Evolutionary conservation across 768 basidiomycete species (phyloP).

Genomic region (Termitomyces titanicus): DNA sequence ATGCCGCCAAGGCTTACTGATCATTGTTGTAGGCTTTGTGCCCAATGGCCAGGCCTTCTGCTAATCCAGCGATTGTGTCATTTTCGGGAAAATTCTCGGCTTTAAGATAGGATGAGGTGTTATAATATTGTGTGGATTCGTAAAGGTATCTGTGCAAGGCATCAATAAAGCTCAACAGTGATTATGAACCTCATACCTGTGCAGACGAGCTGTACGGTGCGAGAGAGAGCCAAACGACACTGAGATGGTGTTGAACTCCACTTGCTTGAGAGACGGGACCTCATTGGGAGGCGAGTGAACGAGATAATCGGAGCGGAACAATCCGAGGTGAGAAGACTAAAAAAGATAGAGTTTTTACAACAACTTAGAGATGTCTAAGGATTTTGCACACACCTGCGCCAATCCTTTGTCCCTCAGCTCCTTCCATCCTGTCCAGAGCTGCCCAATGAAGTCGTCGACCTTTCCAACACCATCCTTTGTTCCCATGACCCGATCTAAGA

Average conservation of each 20-base stretch:
- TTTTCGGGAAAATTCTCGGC: constrained; percentile 69
- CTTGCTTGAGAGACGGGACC: constrained; percentile 70
- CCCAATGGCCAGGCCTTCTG: constrained; percentile 72
- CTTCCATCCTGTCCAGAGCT: constrained; percentile 88
- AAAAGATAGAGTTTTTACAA: neutral
- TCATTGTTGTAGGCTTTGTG: constrained; percentile 68
- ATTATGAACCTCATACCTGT: constrained; percentile 48
- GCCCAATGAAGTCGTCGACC: constrained; percentile 84
- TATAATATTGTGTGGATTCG: constrained; percentile 64
- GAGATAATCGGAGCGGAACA: constrained; percentile 95
- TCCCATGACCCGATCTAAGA: constrained; percentile 84
- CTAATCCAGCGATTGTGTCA: constrained; percentile 64
- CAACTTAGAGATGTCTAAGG: no score
- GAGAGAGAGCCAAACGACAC: constrained; percentile 85
- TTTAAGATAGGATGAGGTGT: constrained; percentile 48
- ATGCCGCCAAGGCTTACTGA: constrained; percentile 33
- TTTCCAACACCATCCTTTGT: constrained; percentile 69
- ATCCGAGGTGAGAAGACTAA: constrained; percentile 80
- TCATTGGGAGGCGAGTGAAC: constrained; percentile 53
- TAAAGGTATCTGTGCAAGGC: constrained; percentile 55
- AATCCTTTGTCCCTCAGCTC: constrained; percentile 60
- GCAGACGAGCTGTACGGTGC: constrained; percentile 62
- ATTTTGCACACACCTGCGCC: constrained; percentile 38
- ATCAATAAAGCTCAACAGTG: neutral
- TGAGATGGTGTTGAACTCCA: constrained; percentile 98